Evolutionary conservation across 169 alveolate species (phyloP), one percentile per base, ranked within the genome.

Genomic region (Perkinsus marinus): DNA sequence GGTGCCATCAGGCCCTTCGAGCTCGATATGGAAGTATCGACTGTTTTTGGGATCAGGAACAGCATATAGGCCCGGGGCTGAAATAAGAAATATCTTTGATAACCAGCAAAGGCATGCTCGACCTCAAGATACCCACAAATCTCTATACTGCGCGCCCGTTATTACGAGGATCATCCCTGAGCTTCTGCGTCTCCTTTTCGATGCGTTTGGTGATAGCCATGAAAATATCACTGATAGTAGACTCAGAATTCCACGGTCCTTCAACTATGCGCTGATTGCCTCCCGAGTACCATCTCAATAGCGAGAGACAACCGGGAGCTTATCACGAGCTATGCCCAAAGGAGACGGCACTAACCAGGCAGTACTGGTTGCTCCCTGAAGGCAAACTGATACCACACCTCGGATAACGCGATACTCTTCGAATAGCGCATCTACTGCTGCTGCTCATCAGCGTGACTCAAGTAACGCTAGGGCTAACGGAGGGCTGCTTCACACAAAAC

Each of bases 1-100:
- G 9, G 99, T 98, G 43, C 98, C 98, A 22, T 95, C 97, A 26
- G 99, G 99, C 0, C 99, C 99, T 39, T 95, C 94, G 96, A 98
- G 97, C 92, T 93, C 93, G 57, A 98, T 98, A 92, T 97, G 96
- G 94, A 98, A 98, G 95, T 98, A 98, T 90, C 99, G 96, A 93
- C 97, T 97, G 93, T 98, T 98, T 43, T 96, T 97, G 68, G 97
- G 97, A 69, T 96, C 98, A 34, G 99, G 99, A 47, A 94, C 97
- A 39, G 99, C 99, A 93, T 94, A 94, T 91, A 98, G 98, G 47
- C 99, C 99, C 39, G 99, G 99, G 41, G 99, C 99, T 96, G 79
- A 57, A 57, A 57, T 0, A 19, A 57, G 34, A 43, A 43, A 26
- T 41, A 41, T 41, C 46, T 41, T 41, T 6, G 19, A 6, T 10